Conservation (phyloP, 768 basidiomycete species). For the Tricholoma furcatifolium region DNA sequence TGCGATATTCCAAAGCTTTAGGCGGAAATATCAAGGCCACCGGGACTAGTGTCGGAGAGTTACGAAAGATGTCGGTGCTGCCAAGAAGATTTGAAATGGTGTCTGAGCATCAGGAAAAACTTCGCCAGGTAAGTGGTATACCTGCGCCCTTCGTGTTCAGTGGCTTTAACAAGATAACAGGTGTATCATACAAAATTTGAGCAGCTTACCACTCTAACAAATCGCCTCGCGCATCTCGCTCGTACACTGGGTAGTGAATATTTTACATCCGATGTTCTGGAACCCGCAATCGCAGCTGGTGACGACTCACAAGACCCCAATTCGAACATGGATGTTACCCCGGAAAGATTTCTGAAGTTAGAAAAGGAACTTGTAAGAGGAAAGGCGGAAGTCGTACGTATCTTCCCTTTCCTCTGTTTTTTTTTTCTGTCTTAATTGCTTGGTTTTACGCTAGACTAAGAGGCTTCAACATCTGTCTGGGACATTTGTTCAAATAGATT, state of each 20-base stretch:
- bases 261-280: constrained; percentile 54
- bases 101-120: constrained; percentile 70
- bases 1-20: constrained; percentile 65
- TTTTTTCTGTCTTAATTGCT: neutral
- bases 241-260: constrained; percentile 62
- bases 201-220: constrained; percentile 67
- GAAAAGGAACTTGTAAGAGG: constrained; percentile 85
- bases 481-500: constrained; percentile 75
- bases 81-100: constrained; percentile 71
- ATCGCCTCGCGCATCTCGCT: constrained; percentile 58
- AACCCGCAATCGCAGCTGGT: constrained; percentile 40
- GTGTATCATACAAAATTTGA: constrained; percentile 78
- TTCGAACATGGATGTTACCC: constrained; percentile 68
- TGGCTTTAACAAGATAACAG: constrained; percentile 27
- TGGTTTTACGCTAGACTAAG: constrained; percentile 47
- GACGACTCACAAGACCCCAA: constrained; percentile 35
- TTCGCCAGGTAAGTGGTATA: constrained; percentile 62
- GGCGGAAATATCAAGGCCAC: constrained; percentile 71
- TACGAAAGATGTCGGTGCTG: constrained; percentile 69
- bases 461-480: constrained; percentile 63
- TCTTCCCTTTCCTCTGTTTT: neutral
- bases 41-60: constrained; percentile 62
- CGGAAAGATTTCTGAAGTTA: constrained; percentile 75
- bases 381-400: constrained; percentile 80
- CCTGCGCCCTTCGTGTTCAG: neutral